These are phyloP conservation scores for Alopecurus myosuroides DNA, from an alignment of 176 grass and related monocot species.

Conservation along the genomic window DNA sequence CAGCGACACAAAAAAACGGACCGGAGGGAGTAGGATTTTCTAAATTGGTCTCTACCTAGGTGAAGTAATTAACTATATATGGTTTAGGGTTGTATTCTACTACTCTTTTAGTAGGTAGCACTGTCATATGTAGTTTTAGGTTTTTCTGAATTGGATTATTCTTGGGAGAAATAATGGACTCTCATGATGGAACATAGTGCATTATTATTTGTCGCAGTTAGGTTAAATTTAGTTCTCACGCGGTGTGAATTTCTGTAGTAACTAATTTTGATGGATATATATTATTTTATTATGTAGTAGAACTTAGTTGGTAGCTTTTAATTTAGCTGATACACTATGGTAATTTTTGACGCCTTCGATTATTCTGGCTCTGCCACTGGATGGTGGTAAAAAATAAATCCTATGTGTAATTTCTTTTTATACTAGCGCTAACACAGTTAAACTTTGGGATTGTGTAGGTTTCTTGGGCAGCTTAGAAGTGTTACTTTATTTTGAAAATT, in stretches of 20 bases:
- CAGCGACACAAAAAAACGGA: too few relatives aligned
- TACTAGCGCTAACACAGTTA: background rate
- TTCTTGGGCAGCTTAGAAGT: background rate
- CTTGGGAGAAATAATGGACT: background rate
- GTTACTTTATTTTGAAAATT: background rate
- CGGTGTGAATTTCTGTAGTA: background rate
- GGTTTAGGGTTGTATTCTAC: background rate
- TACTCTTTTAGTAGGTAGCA: background rate
- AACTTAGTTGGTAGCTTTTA: conserved; percentile 3
- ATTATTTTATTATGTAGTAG: background rate
- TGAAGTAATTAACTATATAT: background rate
- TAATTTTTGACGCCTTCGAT: background rate
- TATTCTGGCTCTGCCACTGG: background rate
- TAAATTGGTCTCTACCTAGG: background rate
- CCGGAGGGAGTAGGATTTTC: too few relatives aligned
- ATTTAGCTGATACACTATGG: background rate
- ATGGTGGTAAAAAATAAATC: background rate
- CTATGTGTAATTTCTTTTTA: background rate
- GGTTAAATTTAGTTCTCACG: background rate
- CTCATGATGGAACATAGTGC: background rate
- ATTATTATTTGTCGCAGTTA: background rate
- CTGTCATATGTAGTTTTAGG: background rate
- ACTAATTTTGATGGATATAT: background rate
- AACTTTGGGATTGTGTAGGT: background rate
- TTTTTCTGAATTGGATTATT: background rate